Conservation (phyloP, 2,329 filamentous ascomycete genomes). For the Phaeosphaeria sp. region DNA sequence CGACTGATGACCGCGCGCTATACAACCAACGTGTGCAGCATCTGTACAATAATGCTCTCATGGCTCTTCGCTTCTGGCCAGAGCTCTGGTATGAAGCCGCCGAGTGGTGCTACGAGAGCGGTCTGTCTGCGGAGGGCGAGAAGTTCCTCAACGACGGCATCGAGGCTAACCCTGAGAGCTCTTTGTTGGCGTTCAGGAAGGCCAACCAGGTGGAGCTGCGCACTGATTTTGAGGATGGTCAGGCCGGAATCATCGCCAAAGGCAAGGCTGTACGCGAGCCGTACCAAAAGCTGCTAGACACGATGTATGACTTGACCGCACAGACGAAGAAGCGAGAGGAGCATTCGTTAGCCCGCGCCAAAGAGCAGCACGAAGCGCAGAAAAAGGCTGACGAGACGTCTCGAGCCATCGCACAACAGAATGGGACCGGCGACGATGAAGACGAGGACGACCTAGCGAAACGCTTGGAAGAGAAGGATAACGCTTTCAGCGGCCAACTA, state of each 20-base stretch:
- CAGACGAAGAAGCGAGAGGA: conserved; percentile 72
- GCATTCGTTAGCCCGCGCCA: conserved; percentile 62
- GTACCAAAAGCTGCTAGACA: conserved; percentile 81
- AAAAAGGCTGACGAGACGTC: conserved; percentile 51
- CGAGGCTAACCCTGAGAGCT: conserved; percentile 90
- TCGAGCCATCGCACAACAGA: conserved; percentile 46
- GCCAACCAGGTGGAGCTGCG: conserved; percentile 86
- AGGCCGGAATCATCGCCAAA: conserved; percentile 68
- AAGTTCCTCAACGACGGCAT: conserved; percentile 84
- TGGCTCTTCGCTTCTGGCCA: conserved; percentile 93
- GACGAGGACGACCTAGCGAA: conserved; percentile 54
- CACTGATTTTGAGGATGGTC: conserved; percentile 77
- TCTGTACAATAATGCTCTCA: conserved; percentile 90
- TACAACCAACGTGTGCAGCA: conserved; percentile 84
- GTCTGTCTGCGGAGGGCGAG: conserved; percentile 72
- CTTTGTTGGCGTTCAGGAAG: conserved; percentile 85
- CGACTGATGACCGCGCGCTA: conserved; percentile 76
- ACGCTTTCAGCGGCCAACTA: conserved; percentile 61
- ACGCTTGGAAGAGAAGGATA: conserved; percentile 55
- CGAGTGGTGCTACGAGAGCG: conserved; percentile 87
- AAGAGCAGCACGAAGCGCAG: conserved; percentile 60
- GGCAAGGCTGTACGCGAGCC: conserved; percentile 80
- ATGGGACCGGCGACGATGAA: conserved; percentile 61
- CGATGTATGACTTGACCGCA: conserved; percentile 85
- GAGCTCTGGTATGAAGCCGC: conserved; percentile 96